Evolutionary conservation across 2,329 filamentous ascomycete species (phyloP).

Genomic region (Fusarium continuum): DNA sequence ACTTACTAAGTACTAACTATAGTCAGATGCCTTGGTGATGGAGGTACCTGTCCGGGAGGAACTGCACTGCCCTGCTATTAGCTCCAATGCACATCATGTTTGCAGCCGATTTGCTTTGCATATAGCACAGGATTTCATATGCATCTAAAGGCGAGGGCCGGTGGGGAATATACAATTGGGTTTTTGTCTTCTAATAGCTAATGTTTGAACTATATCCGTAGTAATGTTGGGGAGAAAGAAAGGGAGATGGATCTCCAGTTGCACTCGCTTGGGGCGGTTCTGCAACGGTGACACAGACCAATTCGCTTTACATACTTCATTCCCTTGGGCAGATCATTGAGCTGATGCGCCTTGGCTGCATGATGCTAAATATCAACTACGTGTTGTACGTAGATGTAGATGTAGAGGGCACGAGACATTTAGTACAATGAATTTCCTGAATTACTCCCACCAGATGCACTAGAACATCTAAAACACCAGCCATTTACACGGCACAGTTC

Average conservation of each 20-base stretch:
- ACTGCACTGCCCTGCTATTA: conserved; percentile 3
- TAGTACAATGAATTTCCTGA: too few relatives aligned
- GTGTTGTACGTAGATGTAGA: background rate
- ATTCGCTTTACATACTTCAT: background rate
- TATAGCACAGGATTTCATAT: conserved; percentile 14
- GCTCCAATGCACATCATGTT: conserved; percentile 38
- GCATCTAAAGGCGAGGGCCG: conserved; percentile 1
- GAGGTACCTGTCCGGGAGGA: too few relatives aligned
- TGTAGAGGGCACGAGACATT: too few relatives aligned
- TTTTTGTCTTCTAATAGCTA: background rate
- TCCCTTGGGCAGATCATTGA: background rate
- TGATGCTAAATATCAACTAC: background rate
- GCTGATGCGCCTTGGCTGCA: background rate
- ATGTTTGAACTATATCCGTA: background rate
- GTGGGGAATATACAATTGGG: background rate
- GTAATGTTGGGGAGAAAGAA: background rate
- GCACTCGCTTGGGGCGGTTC: background rate
- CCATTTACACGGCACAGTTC: too few relatives aligned
- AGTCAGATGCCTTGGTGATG: too few relatives aligned
- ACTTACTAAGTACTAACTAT: background rate
- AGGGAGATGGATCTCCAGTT: background rate
- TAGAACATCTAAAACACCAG: too few relatives aligned
- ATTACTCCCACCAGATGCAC: background rate
- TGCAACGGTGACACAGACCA: conserved; percentile 16
- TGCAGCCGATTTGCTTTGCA: conserved; percentile 31